These are phyloP conservation scores for Pyrrhoderma noxium DNA, from an alignment of 1,284 basidiomycete species.

Conservation along the genomic window DNA sequence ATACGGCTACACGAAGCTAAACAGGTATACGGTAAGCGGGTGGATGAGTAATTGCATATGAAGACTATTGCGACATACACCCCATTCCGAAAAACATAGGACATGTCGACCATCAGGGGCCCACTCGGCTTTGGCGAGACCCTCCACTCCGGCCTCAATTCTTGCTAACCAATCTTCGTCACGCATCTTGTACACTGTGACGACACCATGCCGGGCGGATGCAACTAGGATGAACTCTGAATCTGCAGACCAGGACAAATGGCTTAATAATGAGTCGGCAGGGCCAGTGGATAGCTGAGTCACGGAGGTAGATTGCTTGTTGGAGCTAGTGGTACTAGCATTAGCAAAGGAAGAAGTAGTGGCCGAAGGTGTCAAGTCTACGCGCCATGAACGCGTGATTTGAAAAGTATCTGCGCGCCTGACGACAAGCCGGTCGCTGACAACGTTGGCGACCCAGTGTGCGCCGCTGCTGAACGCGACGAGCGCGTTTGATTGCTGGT, in stretches of 20 bases:
- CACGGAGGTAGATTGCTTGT: conserved; percentile 21
- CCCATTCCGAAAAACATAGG: conserved; percentile 84
- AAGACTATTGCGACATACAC: conserved; percentile 47
- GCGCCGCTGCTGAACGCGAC: conserved; percentile 68
- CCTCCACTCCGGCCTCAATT: conserved; percentile 76
- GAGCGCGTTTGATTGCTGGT: conserved; percentile 59
- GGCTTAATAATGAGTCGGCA: conserved; percentile 46
- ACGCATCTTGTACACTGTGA: conserved; percentile 66
- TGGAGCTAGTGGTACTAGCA: conserved; percentile 20
- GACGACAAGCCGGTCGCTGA: conserved; percentile 65
- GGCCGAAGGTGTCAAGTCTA: conserved; percentile 44
- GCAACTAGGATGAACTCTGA: conserved; percentile 76
- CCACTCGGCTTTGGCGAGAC: conserved; percentile 79
- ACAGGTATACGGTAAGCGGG: background rate
- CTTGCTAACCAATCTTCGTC: conserved; percentile 67
- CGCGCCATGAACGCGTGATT: conserved; percentile 64
- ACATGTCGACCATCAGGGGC: conserved; percentile 73
- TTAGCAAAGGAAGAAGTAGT: conserved; percentile 31
- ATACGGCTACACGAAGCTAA: conserved; percentile 73
- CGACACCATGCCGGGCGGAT: conserved; percentile 54
- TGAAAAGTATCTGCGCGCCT: conserved; percentile 71
- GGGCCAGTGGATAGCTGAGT: conserved; percentile 4
- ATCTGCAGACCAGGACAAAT: conserved; percentile 76
- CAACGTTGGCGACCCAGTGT: conserved; percentile 66
- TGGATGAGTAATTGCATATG: conserved; percentile 1